A percentile compares a stretch with the other conserved stretches of the same genome.
Conservation (phyloP, 139 green algal species). For the Micromonas pusilla region DNA sequence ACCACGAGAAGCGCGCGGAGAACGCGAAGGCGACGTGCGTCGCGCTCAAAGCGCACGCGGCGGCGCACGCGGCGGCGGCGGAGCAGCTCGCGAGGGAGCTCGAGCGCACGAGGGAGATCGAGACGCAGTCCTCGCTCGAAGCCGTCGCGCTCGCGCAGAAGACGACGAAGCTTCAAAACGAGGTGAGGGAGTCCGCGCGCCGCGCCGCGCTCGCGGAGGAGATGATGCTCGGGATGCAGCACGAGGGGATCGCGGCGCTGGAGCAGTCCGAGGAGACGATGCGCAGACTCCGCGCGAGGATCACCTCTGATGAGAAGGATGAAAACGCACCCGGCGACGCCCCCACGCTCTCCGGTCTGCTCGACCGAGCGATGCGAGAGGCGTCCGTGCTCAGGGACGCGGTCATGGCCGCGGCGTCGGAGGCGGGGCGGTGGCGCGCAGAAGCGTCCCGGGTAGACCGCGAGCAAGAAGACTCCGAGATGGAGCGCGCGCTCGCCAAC, state of each 20-base stretch:
- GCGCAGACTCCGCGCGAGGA: neutral
- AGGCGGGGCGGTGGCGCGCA: neutral
- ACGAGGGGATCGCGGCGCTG: neutral
- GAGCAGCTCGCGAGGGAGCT: neutral
- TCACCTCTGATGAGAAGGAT: neutral
- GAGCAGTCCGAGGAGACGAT: neutral
- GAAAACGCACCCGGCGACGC: neutral
- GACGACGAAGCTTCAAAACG: neutral
- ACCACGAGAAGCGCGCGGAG: neutral
- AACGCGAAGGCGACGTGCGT: neutral
- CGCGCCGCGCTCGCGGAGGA: neutral
- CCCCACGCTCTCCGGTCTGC: neutral
- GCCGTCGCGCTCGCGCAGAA: neutral
- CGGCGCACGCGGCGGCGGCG: neutral
- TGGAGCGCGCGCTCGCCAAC: neutral
- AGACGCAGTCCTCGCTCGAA: neutral
- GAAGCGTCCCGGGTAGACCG: neutral
- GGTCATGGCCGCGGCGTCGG: neutral
- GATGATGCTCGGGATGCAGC: neutral
- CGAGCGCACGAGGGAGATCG: neutral
- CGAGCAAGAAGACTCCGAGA: neutral
- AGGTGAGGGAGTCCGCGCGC: neutral
- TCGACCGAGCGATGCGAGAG: neutral
- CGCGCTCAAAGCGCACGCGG: neutral
- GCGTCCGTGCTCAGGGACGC: neutral